Conservation (phyloP, 257 asterid species). For the Solanum pimpinellifolium region DNA sequence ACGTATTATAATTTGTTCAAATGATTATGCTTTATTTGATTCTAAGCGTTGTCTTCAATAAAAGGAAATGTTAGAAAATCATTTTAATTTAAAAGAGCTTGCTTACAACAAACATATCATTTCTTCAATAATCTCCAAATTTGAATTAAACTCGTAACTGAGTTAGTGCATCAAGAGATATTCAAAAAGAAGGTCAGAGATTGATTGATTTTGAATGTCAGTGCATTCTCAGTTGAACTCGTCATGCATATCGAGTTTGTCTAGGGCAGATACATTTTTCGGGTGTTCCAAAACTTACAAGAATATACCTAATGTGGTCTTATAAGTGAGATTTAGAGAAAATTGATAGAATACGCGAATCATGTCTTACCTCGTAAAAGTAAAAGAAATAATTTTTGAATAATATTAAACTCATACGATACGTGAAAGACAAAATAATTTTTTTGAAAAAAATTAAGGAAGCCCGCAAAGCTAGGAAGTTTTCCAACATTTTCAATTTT, state of each 20-base stretch:
- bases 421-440: no score
- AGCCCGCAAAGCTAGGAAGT: not conserved
- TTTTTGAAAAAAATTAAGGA: not conserved
- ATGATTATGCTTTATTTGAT: not conserved
- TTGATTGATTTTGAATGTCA: no score
- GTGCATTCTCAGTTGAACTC: no score
- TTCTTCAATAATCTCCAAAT: no score
- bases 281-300: no score
- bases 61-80: not conserved
- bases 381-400: no score
- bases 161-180: not conserved
- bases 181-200: no score
- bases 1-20: no score
- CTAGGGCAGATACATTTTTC: not conserved
- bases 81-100: not conserved
- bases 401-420: no score
- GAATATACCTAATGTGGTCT: not conserved
- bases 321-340: accelerated
- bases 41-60: not conserved
- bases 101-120: not conserved
- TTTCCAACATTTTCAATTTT: not conserved
- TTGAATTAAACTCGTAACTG: not conserved
- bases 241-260: not conserved
- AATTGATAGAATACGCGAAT: accelerated
- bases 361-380: no score